Percentiles rank a stretch among this genome's conserved stretches.
These are phyloP conservation scores for Leptographium wingfieldii DNA, from an alignment of 2,329 filamentous ascomycete species.

Conservation along the genomic window DNA sequence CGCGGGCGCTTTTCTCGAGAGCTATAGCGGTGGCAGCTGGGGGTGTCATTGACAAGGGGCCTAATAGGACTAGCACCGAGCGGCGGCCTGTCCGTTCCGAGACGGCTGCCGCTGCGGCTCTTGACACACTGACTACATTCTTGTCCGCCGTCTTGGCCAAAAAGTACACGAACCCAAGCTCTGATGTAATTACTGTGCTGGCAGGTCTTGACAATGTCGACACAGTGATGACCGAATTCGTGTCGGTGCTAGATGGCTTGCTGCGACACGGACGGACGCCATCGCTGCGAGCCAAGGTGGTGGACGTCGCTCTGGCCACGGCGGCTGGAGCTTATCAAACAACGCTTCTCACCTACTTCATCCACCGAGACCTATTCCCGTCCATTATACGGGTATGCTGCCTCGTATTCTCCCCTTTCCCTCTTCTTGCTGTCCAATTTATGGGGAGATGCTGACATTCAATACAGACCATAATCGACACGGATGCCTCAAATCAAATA, in stretches of 20 bases:
- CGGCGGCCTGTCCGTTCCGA: not conserved
- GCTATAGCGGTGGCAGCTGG: conserved; percentile 43
- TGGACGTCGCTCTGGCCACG: conserved; percentile 69
- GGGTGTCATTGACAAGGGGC: not conserved
- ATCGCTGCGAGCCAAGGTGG: conserved; percentile 63
- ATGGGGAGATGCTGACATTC: not conserved
- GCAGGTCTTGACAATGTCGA: conserved; percentile 86
- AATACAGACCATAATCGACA: conserved; percentile 61
- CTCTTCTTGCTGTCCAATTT: not conserved
- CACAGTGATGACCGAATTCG: conserved; percentile 75
- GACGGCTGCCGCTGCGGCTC: not conserved
- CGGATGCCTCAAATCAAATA: conserved; percentile 48
- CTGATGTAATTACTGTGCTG: conserved; percentile 82
- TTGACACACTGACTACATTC: conserved; percentile 78
- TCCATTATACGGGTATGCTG: conserved; percentile 73
- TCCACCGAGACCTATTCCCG: conserved; percentile 86
- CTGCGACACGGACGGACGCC: conserved; percentile 62
- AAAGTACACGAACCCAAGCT: conserved; percentile 88
- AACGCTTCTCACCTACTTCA: conserved; percentile 85
- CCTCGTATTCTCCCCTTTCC: not conserved
- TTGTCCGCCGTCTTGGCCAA: conserved; percentile 72
- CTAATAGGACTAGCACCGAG: not conserved
- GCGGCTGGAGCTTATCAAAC: conserved; percentile 94
- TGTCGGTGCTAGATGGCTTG: conserved; percentile 66
- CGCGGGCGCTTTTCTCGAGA: conserved; percentile 63